Conservation (phyloP, 1,284 basidiomycete species). For the Cystobasidium slooffiae region DNA sequence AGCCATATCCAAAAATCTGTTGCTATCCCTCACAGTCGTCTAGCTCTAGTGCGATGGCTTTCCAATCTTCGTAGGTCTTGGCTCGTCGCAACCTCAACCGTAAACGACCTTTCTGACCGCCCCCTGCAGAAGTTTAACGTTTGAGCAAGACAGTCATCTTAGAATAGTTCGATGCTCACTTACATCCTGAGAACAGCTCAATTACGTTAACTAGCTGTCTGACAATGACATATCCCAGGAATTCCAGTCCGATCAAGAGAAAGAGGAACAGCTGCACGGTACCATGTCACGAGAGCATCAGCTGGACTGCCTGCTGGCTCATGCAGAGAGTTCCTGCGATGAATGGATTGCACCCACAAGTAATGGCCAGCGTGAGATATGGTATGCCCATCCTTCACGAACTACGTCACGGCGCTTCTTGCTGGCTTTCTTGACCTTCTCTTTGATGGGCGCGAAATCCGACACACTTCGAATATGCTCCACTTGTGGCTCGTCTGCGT, state of each 20-base stretch:
- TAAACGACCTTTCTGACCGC: slow-evolving; percentile 78
- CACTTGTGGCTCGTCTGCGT: slow-evolving; percentile 56
- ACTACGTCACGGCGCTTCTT: slow-evolving; percentile 60
- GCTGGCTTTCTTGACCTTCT: slow-evolving; percentile 70
- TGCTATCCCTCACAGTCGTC: slow-evolving; percentile 63
- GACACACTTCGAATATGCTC: slow-evolving; percentile 84
- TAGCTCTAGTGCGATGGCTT: slow-evolving; percentile 73
- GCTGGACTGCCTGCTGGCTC: background rate
- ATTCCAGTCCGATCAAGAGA: slow-evolving; percentile 80
- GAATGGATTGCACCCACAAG: slow-evolving; percentile 64
- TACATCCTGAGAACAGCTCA: slow-evolving; percentile 87
- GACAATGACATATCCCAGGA: slow-evolving; percentile 78
- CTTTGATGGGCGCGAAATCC: slow-evolving; percentile 89
- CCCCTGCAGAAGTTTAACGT: slow-evolving; percentile 61
- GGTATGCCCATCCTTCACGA: slow-evolving; percentile 74
- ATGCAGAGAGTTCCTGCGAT: slow-evolving; percentile 3
- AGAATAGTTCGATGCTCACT: slow-evolving; percentile 53
- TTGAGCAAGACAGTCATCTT: slow-evolving; percentile 12
- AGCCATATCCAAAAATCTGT: background rate
- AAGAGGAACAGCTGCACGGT: slow-evolving; percentile 73
- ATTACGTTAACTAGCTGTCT: slow-evolving; percentile 91
- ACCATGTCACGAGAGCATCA: background rate
- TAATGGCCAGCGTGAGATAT: slow-evolving; percentile 84
- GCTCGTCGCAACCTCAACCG: slow-evolving; percentile 76
- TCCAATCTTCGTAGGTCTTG: slow-evolving; percentile 78